Base-by-base conservation (phyloP, 1,284 basidiomycete genomes). In the Ganoderma resinaceum region DNA sequence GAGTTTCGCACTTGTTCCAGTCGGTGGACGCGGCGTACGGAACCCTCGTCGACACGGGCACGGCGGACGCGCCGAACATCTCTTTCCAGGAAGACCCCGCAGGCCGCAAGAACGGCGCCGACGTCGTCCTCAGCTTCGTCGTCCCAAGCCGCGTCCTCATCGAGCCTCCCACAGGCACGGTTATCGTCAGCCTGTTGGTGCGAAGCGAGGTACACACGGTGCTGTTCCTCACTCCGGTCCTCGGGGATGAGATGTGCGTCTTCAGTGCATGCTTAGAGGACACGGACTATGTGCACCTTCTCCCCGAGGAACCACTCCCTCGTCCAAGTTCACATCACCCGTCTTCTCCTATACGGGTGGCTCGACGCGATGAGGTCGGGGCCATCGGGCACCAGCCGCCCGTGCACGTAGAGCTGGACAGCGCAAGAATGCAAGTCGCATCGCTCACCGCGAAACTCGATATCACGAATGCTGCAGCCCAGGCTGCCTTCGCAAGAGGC, bases 21-120 rank as follows among this genome's bases (percentile, higher is more conserved):
- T 66, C 77, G 0, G 63, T 83, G 2, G 76, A 80, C 58, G 76
- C 74, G 18, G 76, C 76, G 0, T 83, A 79, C 60, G 82, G 82
- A 14, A 66, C 64, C 4, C 71, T 78, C 1, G 70, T 76, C 49
- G 35, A 70, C 1, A 72, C 67, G 18, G 81, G 80, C 3, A 75
- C 77, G 12, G 67, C 67, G 55, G 59, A 43, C 3, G 59, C 69
- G 18, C 78, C 77, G 0, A 55, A 66, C 20, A 70, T 80, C 1
- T 7, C 72, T 0, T 78, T 83, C 68, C 73, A 80, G 26, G 80
- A 81, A 60, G 83, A 83, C 70, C 68, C 71, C 1, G 62, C 74
- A 11, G 79, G 80, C 8, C 72, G 73, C 68, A 46, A 72, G 8
- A 80, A 80, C 9, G 23, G 80, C 23, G 46, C 46, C 9, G 23